Conservation (phyloP, 768 basidiomycete species). For the Naganishia onofrii region DNA sequence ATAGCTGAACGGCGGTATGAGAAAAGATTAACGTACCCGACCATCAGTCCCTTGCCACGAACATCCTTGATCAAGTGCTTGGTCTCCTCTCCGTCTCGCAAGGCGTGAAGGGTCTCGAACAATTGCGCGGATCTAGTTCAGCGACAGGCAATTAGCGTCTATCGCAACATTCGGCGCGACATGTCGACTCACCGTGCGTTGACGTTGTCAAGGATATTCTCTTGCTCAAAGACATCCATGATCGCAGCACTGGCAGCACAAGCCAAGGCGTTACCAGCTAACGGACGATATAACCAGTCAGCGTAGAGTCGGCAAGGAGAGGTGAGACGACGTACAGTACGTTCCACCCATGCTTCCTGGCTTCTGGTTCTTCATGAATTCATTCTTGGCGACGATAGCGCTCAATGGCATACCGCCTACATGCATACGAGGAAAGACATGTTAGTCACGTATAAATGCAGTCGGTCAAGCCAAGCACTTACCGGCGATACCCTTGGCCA, state of each 20-base stretch:
- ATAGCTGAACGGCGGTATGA: background rate
- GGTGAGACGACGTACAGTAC: slow-evolving; percentile 26
- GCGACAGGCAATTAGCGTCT: too few relatives aligned
- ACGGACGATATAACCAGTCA: background rate
- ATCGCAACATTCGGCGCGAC: too few relatives aligned
- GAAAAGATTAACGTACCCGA: slow-evolving; percentile 62
- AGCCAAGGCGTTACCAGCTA: slow-evolving; percentile 80
- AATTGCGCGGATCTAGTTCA: slow-evolving; percentile 67
- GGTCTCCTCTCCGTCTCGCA: slow-evolving; percentile 61
- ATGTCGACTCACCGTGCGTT: slow-evolving; percentile 61
- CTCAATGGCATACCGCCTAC: slow-evolving; percentile 84
- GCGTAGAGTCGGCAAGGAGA: background rate
- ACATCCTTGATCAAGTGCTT: slow-evolving; percentile 72
- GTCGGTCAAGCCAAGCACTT: too few relatives aligned
- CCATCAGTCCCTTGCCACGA: slow-evolving; percentile 85
- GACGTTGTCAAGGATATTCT: slow-evolving; percentile 80
- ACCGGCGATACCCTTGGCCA: slow-evolving; percentile 68
- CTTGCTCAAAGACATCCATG: slow-evolving; percentile 70
- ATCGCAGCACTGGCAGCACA: slow-evolving; percentile 89
- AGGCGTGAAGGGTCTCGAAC: slow-evolving; percentile 60
- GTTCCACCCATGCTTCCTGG: slow-evolving; percentile 63
- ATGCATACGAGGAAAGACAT: too few relatives aligned
- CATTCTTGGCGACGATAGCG: slow-evolving; percentile 73
- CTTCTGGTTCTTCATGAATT: slow-evolving; percentile 71
- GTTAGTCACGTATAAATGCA: too few relatives aligned